These are phyloP conservation scores for Triticum urartu DNA, from an alignment of 176 grass and related monocot genomes.

Conservation along the genomic window DNA sequence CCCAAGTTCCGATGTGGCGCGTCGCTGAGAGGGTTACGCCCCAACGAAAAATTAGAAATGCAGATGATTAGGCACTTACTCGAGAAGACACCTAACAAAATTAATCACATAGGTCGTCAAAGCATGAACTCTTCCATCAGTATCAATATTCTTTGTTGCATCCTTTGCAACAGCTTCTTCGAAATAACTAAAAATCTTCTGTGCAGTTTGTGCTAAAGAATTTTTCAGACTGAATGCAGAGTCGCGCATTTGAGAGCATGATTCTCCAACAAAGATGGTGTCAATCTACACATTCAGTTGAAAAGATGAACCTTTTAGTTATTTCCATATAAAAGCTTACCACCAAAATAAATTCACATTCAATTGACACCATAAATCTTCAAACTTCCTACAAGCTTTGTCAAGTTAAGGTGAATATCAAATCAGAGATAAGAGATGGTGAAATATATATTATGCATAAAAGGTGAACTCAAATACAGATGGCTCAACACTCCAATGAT, in stretches of 20 bases:
- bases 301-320: constrained; percentile 13
- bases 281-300: constrained; percentile 56
- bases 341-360: neutral
- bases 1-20: too few species aligned
- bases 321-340: neutral
- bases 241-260: constrained; percentile 65
- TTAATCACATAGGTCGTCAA: constrained; percentile 93
- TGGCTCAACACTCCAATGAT: neutral
- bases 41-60: too few species aligned
- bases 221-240: constrained; percentile 62
- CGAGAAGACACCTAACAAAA: constrained; percentile 84
- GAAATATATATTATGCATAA: too few species aligned
- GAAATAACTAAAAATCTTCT: constrained; percentile 90
- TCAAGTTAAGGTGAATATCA: too few species aligned
- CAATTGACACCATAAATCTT: too few species aligned
- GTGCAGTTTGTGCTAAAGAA: constrained; percentile 78
- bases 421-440: too few species aligned
- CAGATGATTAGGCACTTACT: constrained; percentile 45
- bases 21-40: too few species aligned
- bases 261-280: constrained; percentile 76
- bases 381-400: neutral
- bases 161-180: constrained; percentile 93
- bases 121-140: constrained; percentile 94
- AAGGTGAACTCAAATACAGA: neutral
- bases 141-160: constrained; percentile 72